These are phyloP conservation scores for Aspergillus coremiiformis DNA, from an alignment of 495 filamentous ascomycete species.

Conservation along the genomic window DNA sequence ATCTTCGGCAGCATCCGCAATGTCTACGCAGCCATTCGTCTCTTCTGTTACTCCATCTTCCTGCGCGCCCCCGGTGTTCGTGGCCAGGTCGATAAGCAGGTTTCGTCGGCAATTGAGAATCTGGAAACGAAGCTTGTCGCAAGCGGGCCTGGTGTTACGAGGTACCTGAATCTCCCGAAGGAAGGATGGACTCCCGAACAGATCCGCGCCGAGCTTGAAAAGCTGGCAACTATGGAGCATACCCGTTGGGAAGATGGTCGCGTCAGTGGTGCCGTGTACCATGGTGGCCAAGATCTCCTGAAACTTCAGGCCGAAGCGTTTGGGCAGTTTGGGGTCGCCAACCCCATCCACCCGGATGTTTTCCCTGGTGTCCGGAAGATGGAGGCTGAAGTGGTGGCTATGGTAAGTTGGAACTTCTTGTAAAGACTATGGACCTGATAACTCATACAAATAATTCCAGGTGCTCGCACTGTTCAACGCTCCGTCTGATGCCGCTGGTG, in stretches of 20 bases:
- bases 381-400: slow-evolving; percentile 96
- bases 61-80: slow-evolving; percentile 78
- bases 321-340: slow-evolving; percentile 87
- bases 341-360: slow-evolving; percentile 98
- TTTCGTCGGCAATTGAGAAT: slow-evolving; percentile 57
- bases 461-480: slow-evolving; percentile 84
- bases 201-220: slow-evolving; percentile 70
- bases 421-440: background rate
- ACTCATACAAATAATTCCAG: slow-evolving; percentile 24
- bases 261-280: slow-evolving; percentile 94
- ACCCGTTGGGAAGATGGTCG: slow-evolving; percentile 93
- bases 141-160: slow-evolving; percentile 59
- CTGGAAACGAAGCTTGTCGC: slow-evolving; percentile 76
- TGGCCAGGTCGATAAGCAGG: slow-evolving; percentile 71
- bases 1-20: slow-evolving; percentile 70
- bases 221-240: slow-evolving; percentile 79
- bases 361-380: slow-evolving; percentile 98
- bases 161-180: slow-evolving; percentile 71
- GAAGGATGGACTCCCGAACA: slow-evolving; percentile 78
- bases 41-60: slow-evolving; percentile 77
- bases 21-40: slow-evolving; percentile 59
- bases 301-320: slow-evolving; percentile 88
- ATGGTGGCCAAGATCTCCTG: slow-evolving; percentile 78
- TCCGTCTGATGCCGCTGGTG: slow-evolving; percentile 74
- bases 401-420: slow-evolving; percentile 48